Evolutionary conservation across 2,329 filamentous ascomycete species (phyloP).

Genomic region (Cadophora gregata): DNA sequence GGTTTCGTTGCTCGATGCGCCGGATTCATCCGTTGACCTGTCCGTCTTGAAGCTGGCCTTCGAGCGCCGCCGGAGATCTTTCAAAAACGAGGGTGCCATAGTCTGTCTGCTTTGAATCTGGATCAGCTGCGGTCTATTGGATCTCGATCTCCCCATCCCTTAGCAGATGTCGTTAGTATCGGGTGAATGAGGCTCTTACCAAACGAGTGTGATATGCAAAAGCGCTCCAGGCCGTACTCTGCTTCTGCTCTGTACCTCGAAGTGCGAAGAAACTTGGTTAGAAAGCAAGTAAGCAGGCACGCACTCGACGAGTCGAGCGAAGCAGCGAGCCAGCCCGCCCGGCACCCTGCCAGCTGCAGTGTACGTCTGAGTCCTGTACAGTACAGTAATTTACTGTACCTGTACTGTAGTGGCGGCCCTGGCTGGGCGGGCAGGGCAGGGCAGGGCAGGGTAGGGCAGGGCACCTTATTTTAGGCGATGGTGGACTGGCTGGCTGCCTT

Average conservation of each 20-base stretch:
- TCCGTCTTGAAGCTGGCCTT: constrained; percentile 74
- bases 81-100: constrained; percentile 73
- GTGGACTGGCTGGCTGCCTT: constrained; percentile 25
- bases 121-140: constrained; percentile 4
- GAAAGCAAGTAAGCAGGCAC: background rate
- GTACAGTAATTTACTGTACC: no score
- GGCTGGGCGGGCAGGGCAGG: background rate
- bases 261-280: background rate
- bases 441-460: no score
- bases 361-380: background rate
- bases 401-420: no score
- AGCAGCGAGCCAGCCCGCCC: no score
- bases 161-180: background rate
- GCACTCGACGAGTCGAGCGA: background rate
- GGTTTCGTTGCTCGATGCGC: constrained; percentile 57
- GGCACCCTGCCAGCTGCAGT: no score
- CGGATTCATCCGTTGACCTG: constrained; percentile 57
- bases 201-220: constrained; percentile 22
- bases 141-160: background rate
- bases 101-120: constrained; percentile 23
- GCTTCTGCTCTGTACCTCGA: background rate
- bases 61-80: constrained; percentile 77
- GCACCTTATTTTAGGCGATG: constrained; percentile 29
- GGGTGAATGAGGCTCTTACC: constrained; percentile 1
- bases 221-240: background rate